Evolutionary conservation across 208 protist species (phyloP).

Genomic region (Vickermania ingenoplastis): DNA sequence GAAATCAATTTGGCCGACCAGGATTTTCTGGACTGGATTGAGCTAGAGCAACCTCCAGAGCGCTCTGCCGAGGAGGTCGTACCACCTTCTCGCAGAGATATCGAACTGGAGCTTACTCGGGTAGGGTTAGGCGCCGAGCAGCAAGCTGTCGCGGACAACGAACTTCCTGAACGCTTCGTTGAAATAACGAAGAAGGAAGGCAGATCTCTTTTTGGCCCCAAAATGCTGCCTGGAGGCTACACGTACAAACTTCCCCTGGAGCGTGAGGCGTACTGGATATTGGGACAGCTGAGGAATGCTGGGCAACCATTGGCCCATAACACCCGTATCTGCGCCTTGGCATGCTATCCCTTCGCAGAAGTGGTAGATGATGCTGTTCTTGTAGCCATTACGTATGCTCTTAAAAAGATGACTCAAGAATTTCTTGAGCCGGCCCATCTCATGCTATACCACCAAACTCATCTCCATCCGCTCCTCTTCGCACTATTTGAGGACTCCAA

Average conservation of each 20-base stretch:
- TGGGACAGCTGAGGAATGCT: constrained; percentile 57
- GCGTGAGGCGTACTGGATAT: constrained; percentile 74
- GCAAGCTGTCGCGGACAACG: constrained; percentile 23
- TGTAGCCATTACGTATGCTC: constrained; percentile 49
- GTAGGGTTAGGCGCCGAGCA: constrained; percentile 47
- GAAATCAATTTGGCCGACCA: constrained; percentile 8
- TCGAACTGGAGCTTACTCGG: constrained; percentile 63
- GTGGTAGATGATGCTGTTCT: constrained; percentile 60
- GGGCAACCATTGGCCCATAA: constrained; percentile 78
- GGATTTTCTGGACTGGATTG: constrained; percentile 72
- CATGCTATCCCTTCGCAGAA: constrained; percentile 27
- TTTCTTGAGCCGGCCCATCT: constrained; percentile 65
- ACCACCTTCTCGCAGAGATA: constrained; percentile 11
- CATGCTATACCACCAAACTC: constrained; percentile 77
- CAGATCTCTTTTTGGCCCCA: constrained; percentile 30
- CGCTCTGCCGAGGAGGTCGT: neutral
- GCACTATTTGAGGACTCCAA: constrained; percentile 55
- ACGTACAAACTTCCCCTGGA: constrained; percentile 44
- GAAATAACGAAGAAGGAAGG: constrained; percentile 25
- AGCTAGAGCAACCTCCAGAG: constrained; percentile 16
- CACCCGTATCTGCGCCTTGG: constrained; percentile 54
- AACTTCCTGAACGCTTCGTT: constrained; percentile 56
- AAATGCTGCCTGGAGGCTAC: constrained; percentile 29
- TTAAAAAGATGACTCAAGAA: constrained; percentile 65
- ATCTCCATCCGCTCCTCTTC: constrained; percentile 56